These are phyloP conservation scores for Myrmaecium sp. DNA, from an alignment of 2,329 filamentous ascomycete species.

Conservation along the genomic window DNA sequence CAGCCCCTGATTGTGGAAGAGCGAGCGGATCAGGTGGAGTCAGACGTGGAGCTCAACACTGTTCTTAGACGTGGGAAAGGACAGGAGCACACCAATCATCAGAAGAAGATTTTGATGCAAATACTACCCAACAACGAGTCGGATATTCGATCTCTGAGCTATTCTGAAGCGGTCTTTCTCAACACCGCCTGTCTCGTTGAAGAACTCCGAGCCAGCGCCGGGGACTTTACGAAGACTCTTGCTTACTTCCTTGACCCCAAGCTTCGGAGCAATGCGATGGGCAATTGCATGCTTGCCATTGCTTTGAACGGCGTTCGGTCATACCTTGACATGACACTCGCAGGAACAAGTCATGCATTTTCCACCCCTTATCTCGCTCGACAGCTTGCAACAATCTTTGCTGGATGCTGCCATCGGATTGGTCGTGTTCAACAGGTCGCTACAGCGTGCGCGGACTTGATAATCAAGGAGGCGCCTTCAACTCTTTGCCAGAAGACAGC, in stretches of 20 bases:
- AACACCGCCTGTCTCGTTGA: conserved; percentile 84
- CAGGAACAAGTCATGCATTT: conserved; percentile 56
- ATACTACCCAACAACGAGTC: conserved; percentile 60
- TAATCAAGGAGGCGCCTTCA: conserved; percentile 72
- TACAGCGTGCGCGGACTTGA: conserved; percentile 64
- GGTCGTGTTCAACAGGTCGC: conserved; percentile 81
- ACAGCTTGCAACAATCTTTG: conserved; percentile 73
- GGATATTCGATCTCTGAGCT: conserved; percentile 69
- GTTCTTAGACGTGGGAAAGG: conserved; percentile 76
- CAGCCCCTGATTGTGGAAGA: conserved; percentile 77
- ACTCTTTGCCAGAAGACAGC: conserved; percentile 79
- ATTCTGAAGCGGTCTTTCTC: conserved; percentile 81
- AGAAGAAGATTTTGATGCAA: conserved; percentile 61
- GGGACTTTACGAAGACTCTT: conserved; percentile 77
- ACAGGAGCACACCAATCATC: conserved; percentile 56
- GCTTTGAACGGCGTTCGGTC: conserved; percentile 55
- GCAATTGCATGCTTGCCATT: conserved; percentile 45
- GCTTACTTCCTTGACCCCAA: conserved; percentile 92
- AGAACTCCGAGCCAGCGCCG: conserved; percentile 66
- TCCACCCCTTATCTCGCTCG: conserved; percentile 82
- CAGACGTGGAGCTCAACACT: conserved; percentile 91
- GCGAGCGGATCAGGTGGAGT: conserved; percentile 77
- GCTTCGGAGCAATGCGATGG: conserved; percentile 44
- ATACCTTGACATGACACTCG: conserved; percentile 61
- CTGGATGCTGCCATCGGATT: conserved; percentile 84